Evolutionary conservation across 2,329 filamentous ascomycete genomes (phyloP).

Genomic region (Elsinoe necatrix): DNA sequence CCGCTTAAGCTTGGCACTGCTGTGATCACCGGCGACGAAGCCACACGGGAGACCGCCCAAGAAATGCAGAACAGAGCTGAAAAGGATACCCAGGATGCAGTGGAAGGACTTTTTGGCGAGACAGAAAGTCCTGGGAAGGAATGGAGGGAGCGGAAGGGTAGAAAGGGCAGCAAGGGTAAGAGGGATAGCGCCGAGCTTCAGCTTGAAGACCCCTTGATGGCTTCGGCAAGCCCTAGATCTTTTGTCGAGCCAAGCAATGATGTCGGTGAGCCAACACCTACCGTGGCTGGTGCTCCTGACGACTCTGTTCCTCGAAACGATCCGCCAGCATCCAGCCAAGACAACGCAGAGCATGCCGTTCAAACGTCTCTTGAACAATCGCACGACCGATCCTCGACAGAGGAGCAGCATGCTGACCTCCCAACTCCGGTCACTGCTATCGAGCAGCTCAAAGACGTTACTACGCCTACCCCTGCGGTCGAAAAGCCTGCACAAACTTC

Average conservation of each 20-base stretch:
- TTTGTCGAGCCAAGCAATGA: not conserved
- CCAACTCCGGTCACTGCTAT: not conserved
- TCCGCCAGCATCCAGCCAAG: not conserved
- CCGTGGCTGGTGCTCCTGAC: not conserved
- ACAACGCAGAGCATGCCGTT: not conserved
- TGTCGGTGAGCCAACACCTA: not conserved
- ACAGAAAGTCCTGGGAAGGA: not conserved
- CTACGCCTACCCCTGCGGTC: not conserved
- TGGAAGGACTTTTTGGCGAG: conserved; percentile 25
- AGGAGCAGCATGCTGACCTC: not conserved
- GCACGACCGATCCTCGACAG: not conserved
- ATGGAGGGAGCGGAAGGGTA: not conserved
- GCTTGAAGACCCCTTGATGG: not conserved
- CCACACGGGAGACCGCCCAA: conserved; percentile 22
- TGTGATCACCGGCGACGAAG: conserved; percentile 11
- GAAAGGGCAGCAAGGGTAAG: conserved; percentile 3
- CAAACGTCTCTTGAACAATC: not conserved
- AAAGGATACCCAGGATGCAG: conserved; percentile 25
- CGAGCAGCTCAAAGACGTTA: not conserved
- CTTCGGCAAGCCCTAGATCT: not conserved
- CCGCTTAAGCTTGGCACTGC: conserved; percentile 24
- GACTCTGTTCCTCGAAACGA: not conserved
- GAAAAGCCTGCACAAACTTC: not conserved
- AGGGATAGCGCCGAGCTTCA: not conserved
- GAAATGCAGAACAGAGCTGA: conserved; percentile 22